phyloP scores from a whole-genome alignment of 164 flowering plant species.

The Macadamia tetraphylla region DNA sequence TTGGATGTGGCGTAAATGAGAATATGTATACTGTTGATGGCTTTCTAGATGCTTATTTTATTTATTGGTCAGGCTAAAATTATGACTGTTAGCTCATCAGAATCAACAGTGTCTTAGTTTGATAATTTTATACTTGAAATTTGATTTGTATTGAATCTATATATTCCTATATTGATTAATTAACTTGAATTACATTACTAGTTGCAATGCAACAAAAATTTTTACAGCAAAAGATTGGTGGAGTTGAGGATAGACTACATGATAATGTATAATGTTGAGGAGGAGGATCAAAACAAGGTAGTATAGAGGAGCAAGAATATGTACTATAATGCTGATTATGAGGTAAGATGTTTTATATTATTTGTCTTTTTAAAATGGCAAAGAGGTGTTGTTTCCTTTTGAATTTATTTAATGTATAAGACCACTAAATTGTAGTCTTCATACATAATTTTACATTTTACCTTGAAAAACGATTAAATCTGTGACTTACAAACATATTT shows the following conservation, averaged over 20 bases:
- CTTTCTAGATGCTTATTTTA: not conserved
- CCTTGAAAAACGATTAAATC: not conserved
- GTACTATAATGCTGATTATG: constrained; percentile 46
- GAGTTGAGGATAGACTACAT: constrained; percentile 71
- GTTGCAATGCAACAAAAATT: constrained; percentile 56
- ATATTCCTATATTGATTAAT: not conserved
- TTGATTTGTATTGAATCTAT: not conserved
- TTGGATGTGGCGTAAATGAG: too few relatives aligned
- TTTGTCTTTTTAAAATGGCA: not conserved
- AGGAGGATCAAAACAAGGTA: constrained; percentile 34
- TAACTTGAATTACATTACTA: constrained; percentile 13
- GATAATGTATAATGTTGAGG: constrained; percentile 60
- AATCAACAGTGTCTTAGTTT: not conserved
- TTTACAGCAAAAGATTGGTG: constrained; percentile 55
- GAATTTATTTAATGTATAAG: too few relatives aligned
- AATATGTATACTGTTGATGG: not conserved
- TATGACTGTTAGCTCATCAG: not conserved
- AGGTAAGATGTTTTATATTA: constrained; percentile 32
- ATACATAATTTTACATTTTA: not conserved
- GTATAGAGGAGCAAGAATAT: constrained; percentile 34
- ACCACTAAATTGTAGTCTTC: not conserved
- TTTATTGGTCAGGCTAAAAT: not conserved
- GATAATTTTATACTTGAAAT: not conserved
- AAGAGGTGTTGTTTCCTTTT: not conserved
- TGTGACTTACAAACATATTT: not conserved